Conservation (phyloP, 345 rosid species). For the Crucihimalaya himalaica region DNA sequence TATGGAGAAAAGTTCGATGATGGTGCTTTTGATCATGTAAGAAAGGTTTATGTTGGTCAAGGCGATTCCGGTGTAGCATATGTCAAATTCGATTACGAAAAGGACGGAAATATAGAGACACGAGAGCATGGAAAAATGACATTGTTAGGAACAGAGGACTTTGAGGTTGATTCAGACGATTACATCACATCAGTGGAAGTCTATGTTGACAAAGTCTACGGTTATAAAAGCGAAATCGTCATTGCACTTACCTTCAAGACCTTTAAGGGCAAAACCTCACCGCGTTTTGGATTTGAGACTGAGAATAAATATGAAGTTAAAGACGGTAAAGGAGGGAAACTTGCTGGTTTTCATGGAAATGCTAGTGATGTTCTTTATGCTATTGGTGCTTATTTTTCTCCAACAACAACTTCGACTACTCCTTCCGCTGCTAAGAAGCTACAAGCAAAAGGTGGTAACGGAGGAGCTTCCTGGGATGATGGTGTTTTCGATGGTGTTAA, state of each 20-base stretch:
- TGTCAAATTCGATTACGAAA: background rate
- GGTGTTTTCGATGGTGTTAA: conserved; percentile 24
- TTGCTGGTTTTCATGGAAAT: conserved; percentile 29
- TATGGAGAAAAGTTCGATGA: conserved; percentile 11
- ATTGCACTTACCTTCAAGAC: conserved; percentile 2
- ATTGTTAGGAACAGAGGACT: background rate
- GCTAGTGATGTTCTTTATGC: conserved; percentile 22
- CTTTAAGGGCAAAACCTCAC: conserved; percentile 8
- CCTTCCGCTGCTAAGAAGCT: background rate
- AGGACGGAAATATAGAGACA: background rate
- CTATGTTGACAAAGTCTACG: background rate
- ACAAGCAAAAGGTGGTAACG: conserved; percentile 2
- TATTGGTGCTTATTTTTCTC: conserved; percentile 24
- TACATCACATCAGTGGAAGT: conserved; percentile 12
- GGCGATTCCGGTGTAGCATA: background rate
- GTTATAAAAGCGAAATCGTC: background rate
- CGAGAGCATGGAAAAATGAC: background rate
- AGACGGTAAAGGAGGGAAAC: background rate
- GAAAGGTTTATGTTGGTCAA: background rate
- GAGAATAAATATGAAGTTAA: background rate
- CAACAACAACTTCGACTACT: background rate
- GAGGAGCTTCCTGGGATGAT: conserved; percentile 29
- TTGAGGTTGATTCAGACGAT: background rate
- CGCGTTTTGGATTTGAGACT: background rate
- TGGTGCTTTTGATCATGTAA: background rate